Conservation (phyloP, 345 rosid genomes). For the Hypericum perforatum region DNA sequence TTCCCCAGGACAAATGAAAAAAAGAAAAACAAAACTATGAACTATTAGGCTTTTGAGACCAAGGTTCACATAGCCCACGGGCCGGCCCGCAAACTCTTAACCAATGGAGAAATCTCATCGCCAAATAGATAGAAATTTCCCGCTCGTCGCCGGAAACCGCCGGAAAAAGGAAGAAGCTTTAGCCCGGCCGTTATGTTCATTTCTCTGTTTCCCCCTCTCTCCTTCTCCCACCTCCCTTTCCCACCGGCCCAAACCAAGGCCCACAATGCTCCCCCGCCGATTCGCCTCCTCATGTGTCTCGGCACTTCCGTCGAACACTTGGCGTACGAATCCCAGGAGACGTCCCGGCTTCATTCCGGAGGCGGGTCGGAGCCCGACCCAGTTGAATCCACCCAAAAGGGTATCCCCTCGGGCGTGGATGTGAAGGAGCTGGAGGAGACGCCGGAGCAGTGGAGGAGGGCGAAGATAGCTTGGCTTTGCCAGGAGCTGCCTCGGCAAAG, state of each 20-base stretch:
- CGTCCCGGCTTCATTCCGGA: slow-evolving; percentile 7
- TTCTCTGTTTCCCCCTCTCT: slow-evolving; percentile 13
- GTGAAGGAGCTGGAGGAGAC: slow-evolving; percentile 61
- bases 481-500: slow-evolving; percentile 26
- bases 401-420: slow-evolving; percentile 27
- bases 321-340: slow-evolving; percentile 9
- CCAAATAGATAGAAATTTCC: no score
- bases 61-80: no score
- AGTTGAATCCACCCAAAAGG: slow-evolving; percentile 15
- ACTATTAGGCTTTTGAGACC: no score
- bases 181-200: slow-evolving; percentile 9
- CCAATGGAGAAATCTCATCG: no score
- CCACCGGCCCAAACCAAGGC: background rate
- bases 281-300: slow-evolving; percentile 5
- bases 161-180: no score
- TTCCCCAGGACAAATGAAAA: no score
- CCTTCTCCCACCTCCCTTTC: slow-evolving; percentile 15
- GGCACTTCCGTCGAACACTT: slow-evolving; percentile 45
- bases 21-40: no score
- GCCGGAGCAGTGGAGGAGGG: slow-evolving; percentile 79
- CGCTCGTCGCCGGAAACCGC: no score
- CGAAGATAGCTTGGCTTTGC: slow-evolving; percentile 70
- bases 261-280: slow-evolving; percentile 8
- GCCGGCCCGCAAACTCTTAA: no score
- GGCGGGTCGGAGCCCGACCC: slow-evolving; percentile 26